phyloP scores from a whole-genome alignment of 371 early-diverging fungal genomes.

The Parasitella parasitica region DNA sequence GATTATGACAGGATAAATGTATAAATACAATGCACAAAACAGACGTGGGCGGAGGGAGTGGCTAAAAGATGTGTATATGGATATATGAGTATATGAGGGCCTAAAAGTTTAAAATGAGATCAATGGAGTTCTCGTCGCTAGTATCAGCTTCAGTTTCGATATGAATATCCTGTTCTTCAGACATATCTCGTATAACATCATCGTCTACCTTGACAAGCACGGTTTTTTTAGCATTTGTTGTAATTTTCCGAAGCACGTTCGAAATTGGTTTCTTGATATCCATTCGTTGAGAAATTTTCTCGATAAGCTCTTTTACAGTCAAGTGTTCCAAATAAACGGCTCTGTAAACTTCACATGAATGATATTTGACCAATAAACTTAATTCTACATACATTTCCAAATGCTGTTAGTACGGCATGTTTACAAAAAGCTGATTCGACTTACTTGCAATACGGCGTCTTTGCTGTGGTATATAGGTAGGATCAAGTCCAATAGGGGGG shows the following conservation, averaged over 20 bases:
- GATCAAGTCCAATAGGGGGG: constrained; percentile 29
- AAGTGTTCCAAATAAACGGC: constrained; percentile 58
- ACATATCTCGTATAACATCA: constrained; percentile 53
- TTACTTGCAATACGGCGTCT: constrained; percentile 36
- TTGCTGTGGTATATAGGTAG: constrained; percentile 33
- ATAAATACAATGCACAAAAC: too few species aligned
- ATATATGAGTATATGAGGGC: too few species aligned
- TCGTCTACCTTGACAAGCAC: constrained; percentile 50
- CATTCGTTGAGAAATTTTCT: constrained; percentile 38
- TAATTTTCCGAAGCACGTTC: constrained; percentile 8
- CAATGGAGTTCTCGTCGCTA: constrained; percentile 13
- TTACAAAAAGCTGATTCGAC: too few species aligned
- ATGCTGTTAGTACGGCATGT: too few species aligned
- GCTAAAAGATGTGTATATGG: too few species aligned
- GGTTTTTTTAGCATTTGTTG: constrained; percentile 29
- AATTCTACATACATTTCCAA: too few species aligned
- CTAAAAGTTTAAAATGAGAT: constrained; percentile 9
- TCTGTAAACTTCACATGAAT: constrained; percentile 35
- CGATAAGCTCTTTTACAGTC: constrained; percentile 45
- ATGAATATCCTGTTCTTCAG: constrained; percentile 53
- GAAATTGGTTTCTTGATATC: constrained; percentile 28
- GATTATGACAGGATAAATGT: too few species aligned
- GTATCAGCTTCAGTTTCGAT: constrained; percentile 47
- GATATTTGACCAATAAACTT: constrained; percentile 51
- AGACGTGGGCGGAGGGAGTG: too few species aligned